Evolutionary conservation across 108 stramenopile species (phyloP).

Genomic region (Skeletonema marinoi): DNA sequence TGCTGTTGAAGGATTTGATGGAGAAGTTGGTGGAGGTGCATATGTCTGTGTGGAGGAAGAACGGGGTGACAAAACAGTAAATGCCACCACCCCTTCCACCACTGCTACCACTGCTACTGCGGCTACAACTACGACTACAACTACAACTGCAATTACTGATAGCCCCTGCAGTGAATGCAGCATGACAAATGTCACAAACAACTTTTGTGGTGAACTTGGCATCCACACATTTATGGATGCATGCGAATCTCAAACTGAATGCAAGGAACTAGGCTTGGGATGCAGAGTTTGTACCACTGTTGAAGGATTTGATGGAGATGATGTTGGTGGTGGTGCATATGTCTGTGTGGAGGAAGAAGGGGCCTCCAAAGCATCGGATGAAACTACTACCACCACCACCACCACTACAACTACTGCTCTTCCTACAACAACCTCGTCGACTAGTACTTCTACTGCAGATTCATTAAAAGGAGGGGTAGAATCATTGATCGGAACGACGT

Average conservation of each 20-base stretch:
- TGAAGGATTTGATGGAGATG: neutral
- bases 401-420: neutral
- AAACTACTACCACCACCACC: neutral
- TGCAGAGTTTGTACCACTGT: neutral
- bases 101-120: neutral
- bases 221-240: neutral
- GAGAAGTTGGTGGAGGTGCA: neutral
- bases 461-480: neutral
- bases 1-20: neutral
- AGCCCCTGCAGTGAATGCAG: neutral
- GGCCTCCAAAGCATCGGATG: neutral
- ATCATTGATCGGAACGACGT: neutral
- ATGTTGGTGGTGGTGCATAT: neutral
- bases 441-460: neutral
- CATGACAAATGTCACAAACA: neutral
- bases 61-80: neutral
- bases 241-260: neutral
- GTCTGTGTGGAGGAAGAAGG: neutral
- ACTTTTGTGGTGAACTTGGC: neutral
- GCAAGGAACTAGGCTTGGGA: neutral
- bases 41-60: neutral
- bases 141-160: neutral
- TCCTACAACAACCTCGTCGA: neutral
- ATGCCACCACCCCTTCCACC: neutral
- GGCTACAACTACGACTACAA: neutral